Percentiles rank a stretch among this genome's conserved stretches.
Evolutionary conservation across 495 filamentous ascomycete species (phyloP).

Genomic region (Durotheca rogersii): DNA sequence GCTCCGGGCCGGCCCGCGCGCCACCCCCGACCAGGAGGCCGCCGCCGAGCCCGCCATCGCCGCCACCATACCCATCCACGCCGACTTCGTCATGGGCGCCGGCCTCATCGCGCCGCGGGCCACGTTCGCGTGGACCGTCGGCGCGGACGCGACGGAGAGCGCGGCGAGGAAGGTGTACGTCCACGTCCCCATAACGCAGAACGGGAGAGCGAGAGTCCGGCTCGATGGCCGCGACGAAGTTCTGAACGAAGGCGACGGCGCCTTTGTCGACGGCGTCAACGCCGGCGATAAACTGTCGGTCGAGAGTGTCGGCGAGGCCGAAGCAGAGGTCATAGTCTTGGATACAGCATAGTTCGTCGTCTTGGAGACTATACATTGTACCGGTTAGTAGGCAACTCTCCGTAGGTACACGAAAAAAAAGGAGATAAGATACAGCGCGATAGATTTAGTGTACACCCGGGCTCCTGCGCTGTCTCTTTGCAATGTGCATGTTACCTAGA

Average conservation of each 20-base stretch:
- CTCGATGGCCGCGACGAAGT: slow-evolving; percentile 64
- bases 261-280: slow-evolving; percentile 60
- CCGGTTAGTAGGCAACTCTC: no score
- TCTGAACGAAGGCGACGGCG: slow-evolving; percentile 71
- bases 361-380: no score
- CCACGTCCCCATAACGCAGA: slow-evolving; percentile 73
- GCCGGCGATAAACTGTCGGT: slow-evolving; percentile 60
- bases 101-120: slow-evolving; percentile 58
- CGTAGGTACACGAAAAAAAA: no score
- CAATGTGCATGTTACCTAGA: no score
- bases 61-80: slow-evolving; percentile 74
- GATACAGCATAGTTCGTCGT: slow-evolving; percentile 58
- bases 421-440: no score
- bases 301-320: slow-evolving; percentile 64
- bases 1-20: slow-evolving; percentile 61
- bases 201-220: slow-evolving; percentile 65
- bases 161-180: slow-evolving; percentile 69
- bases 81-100: slow-evolving; percentile 76
- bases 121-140: slow-evolving; percentile 63
- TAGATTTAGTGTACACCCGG: no score
- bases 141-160: slow-evolving; percentile 52
- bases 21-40: slow-evolving; percentile 58
- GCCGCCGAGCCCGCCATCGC: slow-evolving; percentile 56
- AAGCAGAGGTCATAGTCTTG: slow-evolving; percentile 67
- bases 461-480: no score